Base-by-base conservation (phyloP, 2,329 filamentous ascomycete species). In the Cordyceps farinosa region DNA sequence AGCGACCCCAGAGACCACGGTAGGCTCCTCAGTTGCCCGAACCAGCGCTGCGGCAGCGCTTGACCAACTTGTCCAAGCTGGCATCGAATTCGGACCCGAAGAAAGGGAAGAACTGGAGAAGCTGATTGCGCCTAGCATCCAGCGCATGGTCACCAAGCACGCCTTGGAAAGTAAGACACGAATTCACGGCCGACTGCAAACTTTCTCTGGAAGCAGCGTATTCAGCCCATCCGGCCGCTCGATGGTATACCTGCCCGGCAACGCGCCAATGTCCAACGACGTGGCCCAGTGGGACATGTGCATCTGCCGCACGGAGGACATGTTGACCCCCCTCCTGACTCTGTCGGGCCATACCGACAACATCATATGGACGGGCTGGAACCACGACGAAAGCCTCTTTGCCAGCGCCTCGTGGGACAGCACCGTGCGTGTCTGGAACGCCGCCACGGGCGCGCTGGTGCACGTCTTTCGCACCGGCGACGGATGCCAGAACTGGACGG, bases 401-500 rank as follows among this genome's bases (percentile, higher is more conserved):
- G 62, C 51, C 4, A 58, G 44, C 9, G 61, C 61, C 15, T 22
- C 50, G 8, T 63, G 52, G 61, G 64, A 65, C 42, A 15, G 38
- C 42, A 53, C 50, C 0, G 56, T 63, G 34, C 61, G 61, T 1
- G 59, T 64, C 15, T 65, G 64, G 64, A 51, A 65, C n/a, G 52
- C 57, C 13, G 30, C 8, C 27, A 62, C 61, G 5, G 61, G 53
- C 17, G n/a, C 48, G 13, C 7, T 36, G 22, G 5, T 50, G 22
- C 42, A 50, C 15, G 38, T 42, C 17, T 63, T 65, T 22, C 22
- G 11, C 36, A 65, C 64, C 5, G 44, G 11, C 44, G 30, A 15
- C 9, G n/a, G 40, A 11, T n/a, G 22, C 8, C 64, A 65, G 42
- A 65, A 63, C 27, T 65, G 63, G 64, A 57, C 59, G 10, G 64